A percentile compares a stretch with the other conserved stretches of the same genome.
These are phyloP conservation scores for Moesziomyces parantarcticus DNA, from an alignment of 1,284 basidiomycete genomes.

Conservation along the genomic window DNA sequence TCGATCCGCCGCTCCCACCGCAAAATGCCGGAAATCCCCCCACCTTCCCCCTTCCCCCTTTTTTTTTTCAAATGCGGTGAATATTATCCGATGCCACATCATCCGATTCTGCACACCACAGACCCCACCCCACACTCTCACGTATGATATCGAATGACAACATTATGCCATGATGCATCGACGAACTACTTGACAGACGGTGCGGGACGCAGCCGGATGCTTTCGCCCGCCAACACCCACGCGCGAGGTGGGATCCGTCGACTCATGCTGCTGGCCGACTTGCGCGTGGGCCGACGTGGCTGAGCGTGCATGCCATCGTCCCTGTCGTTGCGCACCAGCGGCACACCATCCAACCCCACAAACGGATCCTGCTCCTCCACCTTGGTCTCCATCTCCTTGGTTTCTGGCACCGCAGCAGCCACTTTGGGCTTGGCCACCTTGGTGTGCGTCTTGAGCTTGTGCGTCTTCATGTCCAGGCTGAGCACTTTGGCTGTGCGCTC, in stretches of 20 bases:
- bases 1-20: too few relatives aligned
- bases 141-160: too few relatives aligned
- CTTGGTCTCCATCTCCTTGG: background rate
- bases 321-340: conserved; percentile 24
- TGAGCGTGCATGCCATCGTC: conserved; percentile 20
- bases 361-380: conserved; percentile 32
- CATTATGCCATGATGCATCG: too few relatives aligned
- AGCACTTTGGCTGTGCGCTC: conserved; percentile 46
- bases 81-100: too few relatives aligned
- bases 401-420: background rate
- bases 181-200: background rate
- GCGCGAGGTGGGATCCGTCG: background rate
- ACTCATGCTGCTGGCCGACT: background rate
- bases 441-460: conserved; percentile 37
- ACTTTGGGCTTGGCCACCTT: conserved; percentile 15
- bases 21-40: too few relatives aligned
- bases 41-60: too few relatives aligned
- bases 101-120: too few relatives aligned
- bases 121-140: too few relatives aligned
- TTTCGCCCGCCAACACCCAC: background rate
- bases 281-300: too few relatives aligned
- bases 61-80: too few relatives aligned
- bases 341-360: conserved; percentile 20
- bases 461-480: conserved; percentile 51
- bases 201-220: background rate